phyloP scores from a whole-genome alignment of 1,284 basidiomycete species.

The Serendipita sp. region DNA sequence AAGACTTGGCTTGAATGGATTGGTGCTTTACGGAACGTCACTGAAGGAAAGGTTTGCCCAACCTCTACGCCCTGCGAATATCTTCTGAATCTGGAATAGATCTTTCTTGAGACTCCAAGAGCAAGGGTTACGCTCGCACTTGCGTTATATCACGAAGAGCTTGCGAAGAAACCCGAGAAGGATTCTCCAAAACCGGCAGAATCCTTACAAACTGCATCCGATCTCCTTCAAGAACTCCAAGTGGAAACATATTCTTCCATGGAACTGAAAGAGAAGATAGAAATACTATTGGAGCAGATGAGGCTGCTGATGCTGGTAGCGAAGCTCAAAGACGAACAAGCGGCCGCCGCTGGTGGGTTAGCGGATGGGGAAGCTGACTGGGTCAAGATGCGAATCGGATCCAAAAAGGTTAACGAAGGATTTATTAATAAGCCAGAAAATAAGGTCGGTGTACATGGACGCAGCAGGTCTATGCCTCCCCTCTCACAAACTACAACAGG shows the following conservation, averaged over 20 bases:
- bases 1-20: constrained; percentile 78
- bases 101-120: constrained; percentile 93
- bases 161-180: constrained; percentile 31
- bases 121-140: constrained; percentile 84
- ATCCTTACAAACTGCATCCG: constrained; percentile 68
- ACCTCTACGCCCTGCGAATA: neutral
- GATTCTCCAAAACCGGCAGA: constrained; percentile 38
- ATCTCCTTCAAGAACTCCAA: constrained; percentile 86
- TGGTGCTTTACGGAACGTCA: constrained; percentile 80
- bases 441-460: constrained; percentile 40
- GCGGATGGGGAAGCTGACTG: constrained; percentile 72
- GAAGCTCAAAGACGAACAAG: constrained; percentile 45
- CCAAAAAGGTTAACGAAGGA: constrained; percentile 87
- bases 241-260: constrained; percentile 99
- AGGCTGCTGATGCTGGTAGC: constrained; percentile 65
- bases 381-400: constrained; percentile 82
- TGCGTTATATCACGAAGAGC: constrained; percentile 67
- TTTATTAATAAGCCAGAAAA: constrained; percentile 84
- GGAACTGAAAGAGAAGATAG: constrained; percentile 95
- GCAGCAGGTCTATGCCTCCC: constrained; percentile 7
- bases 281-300: constrained; percentile 98
- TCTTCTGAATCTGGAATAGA: constrained; percentile 34
- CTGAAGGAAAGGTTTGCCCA: constrained; percentile 76
- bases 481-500: constrained; percentile 34
- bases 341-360: constrained; percentile 36